Base-by-base conservation (phyloP, 2,329 filamentous ascomycete species). In the Colletotrichum ledebouriae region DNA sequence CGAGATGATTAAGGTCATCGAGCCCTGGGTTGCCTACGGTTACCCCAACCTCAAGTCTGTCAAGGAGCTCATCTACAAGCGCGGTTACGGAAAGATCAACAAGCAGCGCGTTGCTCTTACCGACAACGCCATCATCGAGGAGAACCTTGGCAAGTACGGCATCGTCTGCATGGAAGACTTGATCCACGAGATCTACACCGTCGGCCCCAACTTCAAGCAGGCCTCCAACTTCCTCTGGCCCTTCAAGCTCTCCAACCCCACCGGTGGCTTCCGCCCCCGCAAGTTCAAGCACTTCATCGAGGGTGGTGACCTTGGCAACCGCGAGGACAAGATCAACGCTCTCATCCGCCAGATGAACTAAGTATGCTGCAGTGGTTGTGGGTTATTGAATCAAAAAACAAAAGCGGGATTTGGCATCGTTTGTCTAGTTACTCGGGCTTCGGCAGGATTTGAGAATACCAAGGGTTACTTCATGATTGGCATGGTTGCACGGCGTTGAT, bases 281-380 rank as follows among this genome's bases (percentile, higher is more conserved):
- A 99, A 98, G 89, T 98, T 98, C 91, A 96, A 94, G 89, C 94
- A 98, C 88, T 98, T 93, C 87, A 93, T 98, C 73, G 93, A 98
- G 89, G 96, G 95, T 85, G 96, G 96, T 91, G 96, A 99, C 85
- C 87, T 97, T 77, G 96, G 96, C 83, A 98, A 99, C 90, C 92
- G 96, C 76, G 96, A 99, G 89, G 94, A 98, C 79, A 91, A 94
- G 87, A 98, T 98, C 90, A 98, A 98, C 85, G 87, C 85, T 78
- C 90, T 98, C 80, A 92, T 99, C 87, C 90, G 93, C 84, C 94
- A 97, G 87, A 98, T 98, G 96, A 98, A 98, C 90, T 99, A 97
- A 81, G 74, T 57, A 34, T 39, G 34, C 44, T 34, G 10, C 9
- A 9, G 17, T 22, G 41, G 37, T 55, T 39, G 37, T 55, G 52